Evolutionary conservation across 768 basidiomycete genomes (phyloP).

Genomic region (Rhodotorula toruloides): DNA sequence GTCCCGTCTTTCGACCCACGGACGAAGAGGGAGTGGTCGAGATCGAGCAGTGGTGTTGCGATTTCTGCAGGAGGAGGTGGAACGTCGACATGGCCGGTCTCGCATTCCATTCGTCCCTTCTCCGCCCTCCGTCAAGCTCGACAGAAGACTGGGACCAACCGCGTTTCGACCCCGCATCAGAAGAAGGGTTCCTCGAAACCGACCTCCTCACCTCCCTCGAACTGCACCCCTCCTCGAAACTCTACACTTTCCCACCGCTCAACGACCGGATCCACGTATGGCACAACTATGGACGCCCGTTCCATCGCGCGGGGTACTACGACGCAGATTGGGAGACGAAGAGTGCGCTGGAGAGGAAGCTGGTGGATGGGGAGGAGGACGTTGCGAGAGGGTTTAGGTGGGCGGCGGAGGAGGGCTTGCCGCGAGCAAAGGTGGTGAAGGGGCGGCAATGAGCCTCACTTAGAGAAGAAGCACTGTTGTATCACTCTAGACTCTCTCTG

Average conservation of each 20-base stretch:
- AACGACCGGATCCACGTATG: background rate
- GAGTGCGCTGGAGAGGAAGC: too few relatives aligned
- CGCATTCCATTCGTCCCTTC: background rate
- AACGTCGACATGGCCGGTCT: conserved; percentile 10
- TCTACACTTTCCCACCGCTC: background rate
- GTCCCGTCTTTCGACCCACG: background rate
- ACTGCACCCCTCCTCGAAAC: too few relatives aligned
- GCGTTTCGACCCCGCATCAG: background rate
- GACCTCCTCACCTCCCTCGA: background rate
- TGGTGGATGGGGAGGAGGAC: background rate
- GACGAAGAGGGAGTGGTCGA: too few relatives aligned
- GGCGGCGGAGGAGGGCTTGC: background rate
- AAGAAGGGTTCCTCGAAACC: background rate
- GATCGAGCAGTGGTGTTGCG: conserved; percentile 5
- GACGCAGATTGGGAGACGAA: background rate
- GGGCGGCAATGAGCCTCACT: background rate
- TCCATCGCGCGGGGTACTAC: background rate
- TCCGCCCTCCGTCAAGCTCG: background rate
- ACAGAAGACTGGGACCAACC: background rate
- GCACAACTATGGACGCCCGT: background rate
- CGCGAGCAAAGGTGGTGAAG: background rate
- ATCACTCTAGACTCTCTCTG: background rate
- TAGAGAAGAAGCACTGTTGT: background rate
- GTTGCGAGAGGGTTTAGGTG: background rate
- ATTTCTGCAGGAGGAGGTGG: background rate